Percentiles rank a stretch among this genome's conserved stretches.
These are phyloP conservation scores for Vitellaria paradoxa DNA, from an alignment of 179 eudicot species.

Conservation along the genomic window DNA sequence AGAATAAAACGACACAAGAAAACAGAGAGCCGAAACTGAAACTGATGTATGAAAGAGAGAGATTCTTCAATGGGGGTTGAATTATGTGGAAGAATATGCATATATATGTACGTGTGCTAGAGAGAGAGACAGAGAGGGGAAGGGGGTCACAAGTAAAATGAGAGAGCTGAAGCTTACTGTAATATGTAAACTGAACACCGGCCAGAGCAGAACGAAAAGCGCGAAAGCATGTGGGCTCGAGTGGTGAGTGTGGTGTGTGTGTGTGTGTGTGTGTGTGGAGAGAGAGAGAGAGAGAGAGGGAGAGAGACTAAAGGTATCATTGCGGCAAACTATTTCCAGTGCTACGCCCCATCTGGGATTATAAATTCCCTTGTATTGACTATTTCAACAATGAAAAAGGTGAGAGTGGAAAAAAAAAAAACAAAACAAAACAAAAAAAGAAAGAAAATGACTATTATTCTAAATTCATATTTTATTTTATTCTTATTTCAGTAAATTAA, in stretches of 20 bases:
- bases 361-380: too few relatives aligned
- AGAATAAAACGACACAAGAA: neutral
- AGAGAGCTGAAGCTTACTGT: neutral
- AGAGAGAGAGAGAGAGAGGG: too few relatives aligned
- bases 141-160: neutral
- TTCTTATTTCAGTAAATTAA: too few relatives aligned
- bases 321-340: neutral
- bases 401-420: too few relatives aligned
- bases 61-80: conserved; percentile 9
- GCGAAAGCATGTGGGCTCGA: neutral
- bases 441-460: too few relatives aligned
- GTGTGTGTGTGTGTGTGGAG: neutral
- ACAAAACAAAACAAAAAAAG: too few relatives aligned
- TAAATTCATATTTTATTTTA: too few relatives aligned
- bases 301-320: too few relatives aligned
- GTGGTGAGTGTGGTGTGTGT: too few relatives aligned
- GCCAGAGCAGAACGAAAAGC: conserved; percentile 1
- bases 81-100: neutral
- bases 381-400: too few relatives aligned
- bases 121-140: neutral
- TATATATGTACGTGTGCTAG: neutral
- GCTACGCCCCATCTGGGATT: neutral
- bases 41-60: too few relatives aligned
- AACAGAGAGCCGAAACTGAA: neutral
- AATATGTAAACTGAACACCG: conserved; percentile 5